Conservation (phyloP, 805 yeast species). For the Starmera caribaea region DNA sequence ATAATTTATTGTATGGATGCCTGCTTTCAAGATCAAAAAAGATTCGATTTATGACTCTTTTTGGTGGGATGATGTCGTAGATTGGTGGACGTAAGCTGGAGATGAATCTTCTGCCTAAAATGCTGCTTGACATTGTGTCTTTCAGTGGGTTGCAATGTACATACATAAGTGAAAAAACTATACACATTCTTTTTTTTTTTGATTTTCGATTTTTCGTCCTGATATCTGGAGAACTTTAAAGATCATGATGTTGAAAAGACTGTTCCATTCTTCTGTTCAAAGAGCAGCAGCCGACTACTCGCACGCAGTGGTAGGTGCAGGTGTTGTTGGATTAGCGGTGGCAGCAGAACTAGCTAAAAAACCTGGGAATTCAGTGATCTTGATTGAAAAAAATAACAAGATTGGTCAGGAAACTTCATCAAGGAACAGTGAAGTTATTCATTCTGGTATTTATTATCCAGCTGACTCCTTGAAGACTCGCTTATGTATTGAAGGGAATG, state of each 20-base stretch:
- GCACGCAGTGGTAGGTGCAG: conserved; percentile 75
- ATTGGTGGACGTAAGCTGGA: conserved; percentile 26
- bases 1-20: conserved; percentile 40
- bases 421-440: conserved; percentile 89
- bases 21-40: conserved; percentile 61
- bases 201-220: neutral
- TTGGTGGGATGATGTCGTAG: conserved; percentile 45
- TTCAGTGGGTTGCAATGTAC: too few relatives aligned
- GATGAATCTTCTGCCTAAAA: conserved; percentile 5
- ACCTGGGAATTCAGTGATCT: conserved; percentile 40
- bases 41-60: conserved; percentile 44
- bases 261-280: conserved; percentile 8
- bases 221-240: neutral
- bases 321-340: conserved; percentile 74
- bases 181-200: too few relatives aligned
- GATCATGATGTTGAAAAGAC: neutral
- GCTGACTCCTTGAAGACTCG: conserved; percentile 52
- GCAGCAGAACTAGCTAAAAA: conserved; percentile 54
- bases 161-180: too few relatives aligned
- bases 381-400: conserved; percentile 58
- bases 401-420: conserved; percentile 78
- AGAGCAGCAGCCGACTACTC: conserved; percentile 37
- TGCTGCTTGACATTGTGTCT: neutral
- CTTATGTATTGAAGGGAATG: conserved; percentile 69
- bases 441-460: conserved; percentile 84